Percentiles rank a stretch among this genome's conserved stretches.
phyloP scores from a whole-genome alignment of 352 stramenopile species.

The Pythium guiyangense region DNA sequence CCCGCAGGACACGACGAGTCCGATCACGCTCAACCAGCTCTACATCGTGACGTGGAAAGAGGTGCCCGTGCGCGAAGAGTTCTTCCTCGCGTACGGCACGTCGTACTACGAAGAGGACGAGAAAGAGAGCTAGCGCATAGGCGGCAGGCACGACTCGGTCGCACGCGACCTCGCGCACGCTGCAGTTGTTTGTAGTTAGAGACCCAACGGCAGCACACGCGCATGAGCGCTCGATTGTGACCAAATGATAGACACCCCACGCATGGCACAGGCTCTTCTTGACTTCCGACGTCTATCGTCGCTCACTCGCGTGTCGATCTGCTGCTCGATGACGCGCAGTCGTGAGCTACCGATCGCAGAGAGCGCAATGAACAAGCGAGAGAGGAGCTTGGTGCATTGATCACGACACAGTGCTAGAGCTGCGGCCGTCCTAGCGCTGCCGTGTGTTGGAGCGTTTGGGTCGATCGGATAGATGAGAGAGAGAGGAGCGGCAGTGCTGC shows the following conservation, averaged over 20 bases:
- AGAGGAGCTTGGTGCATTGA: not conserved
- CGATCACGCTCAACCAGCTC: constrained; percentile 80
- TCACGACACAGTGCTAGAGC: not conserved
- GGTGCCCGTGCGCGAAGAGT: constrained; percentile 76
- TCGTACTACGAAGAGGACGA: constrained; percentile 87
- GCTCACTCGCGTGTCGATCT: no score
- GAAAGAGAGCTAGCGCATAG: constrained; percentile 29
- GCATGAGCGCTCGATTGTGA: no score
- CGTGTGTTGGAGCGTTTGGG: not conserved
- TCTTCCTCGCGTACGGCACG: constrained; percentile 86
- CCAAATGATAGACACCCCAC: no score
- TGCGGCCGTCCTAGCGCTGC: constrained; percentile 2
- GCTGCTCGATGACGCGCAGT: no score
- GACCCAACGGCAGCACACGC: no score
- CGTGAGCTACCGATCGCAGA: no score
- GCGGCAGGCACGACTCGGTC: not conserved
- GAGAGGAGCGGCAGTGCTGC: no score
- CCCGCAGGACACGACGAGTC: constrained; percentile 66
- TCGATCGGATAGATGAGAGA: no score
- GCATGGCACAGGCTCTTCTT: no score
- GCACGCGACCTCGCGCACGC: not conserved
- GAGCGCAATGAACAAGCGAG: no score
- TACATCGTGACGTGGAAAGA: constrained; percentile 90
- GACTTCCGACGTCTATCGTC: not conserved
- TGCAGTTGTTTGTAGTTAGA: no score